Evolutionary conservation across 169 alveolate genomes (phyloP).

Genomic region (Cryptosporidium muris): DNA sequence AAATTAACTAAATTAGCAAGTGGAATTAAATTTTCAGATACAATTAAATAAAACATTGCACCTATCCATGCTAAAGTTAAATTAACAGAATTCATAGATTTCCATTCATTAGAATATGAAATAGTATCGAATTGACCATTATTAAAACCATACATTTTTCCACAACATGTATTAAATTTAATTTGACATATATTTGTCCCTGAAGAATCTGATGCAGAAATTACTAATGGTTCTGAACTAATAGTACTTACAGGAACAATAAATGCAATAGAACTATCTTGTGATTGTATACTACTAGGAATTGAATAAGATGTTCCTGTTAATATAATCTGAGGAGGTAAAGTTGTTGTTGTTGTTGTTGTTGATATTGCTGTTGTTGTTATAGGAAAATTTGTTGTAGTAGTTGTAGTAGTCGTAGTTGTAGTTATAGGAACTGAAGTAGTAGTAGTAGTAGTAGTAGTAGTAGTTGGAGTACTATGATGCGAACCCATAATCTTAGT

Average conservation of each 20-base stretch:
- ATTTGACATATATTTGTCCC: constrained; percentile 11
- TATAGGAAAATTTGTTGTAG: constrained; percentile 4
- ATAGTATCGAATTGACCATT: constrained; percentile 55
- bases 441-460: constrained; percentile 57
- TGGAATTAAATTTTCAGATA: constrained; percentile 49
- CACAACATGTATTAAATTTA: constrained; percentile 53
- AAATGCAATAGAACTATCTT: constrained; percentile 31
- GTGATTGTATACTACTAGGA: not conserved
- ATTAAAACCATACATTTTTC: constrained; percentile 9
- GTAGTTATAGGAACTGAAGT: constrained; percentile 32
- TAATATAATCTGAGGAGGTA: not conserved
- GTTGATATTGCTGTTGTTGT: constrained; percentile 30
- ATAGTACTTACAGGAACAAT: constrained; percentile 29
- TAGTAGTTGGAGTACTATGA: constrained; percentile 6
- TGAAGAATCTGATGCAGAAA: constrained; percentile 14
- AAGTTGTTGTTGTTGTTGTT: constrained; percentile 9
- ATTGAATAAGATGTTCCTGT: constrained; percentile 14
- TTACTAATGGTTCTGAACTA: constrained; percentile 1
- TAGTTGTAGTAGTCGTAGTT: constrained; percentile 4
- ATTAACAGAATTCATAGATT: constrained; percentile 48
- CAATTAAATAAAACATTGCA: constrained; percentile 47
- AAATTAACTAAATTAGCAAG: constrained; percentile 26
- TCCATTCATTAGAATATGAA: constrained; percentile 65
- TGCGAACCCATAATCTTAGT: constrained; percentile 30
- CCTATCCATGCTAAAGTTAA: constrained; percentile 57